These are phyloP conservation scores for Quercus ilex DNA, from an alignment of 306 rosid species.

Conservation along the genomic window DNA sequence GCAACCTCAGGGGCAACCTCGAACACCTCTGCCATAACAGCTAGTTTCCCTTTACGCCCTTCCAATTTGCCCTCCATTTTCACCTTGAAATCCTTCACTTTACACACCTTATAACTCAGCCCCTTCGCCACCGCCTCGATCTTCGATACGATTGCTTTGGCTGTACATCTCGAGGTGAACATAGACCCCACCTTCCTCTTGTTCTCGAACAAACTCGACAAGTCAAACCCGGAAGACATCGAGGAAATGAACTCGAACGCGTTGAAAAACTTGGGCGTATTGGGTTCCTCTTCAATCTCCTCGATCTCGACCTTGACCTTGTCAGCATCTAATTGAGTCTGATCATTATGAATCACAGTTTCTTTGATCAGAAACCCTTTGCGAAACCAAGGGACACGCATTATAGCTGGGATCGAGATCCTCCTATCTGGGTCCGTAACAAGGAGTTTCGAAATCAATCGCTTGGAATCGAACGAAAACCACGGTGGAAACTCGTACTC, in stretches of 20 bases:
- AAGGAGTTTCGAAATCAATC: constrained; percentile 51
- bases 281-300: background rate
- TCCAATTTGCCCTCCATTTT: constrained; percentile 44
- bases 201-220: constrained; percentile 65
- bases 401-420: constrained; percentile 55
- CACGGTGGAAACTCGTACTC: constrained; percentile 66
- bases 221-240: constrained; percentile 77
- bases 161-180: constrained; percentile 65
- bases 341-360: no score
- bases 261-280: constrained; percentile 62
- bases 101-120: constrained; percentile 40
- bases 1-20: constrained; percentile 75
- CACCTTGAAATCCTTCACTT: constrained; percentile 52
- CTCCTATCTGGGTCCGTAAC: constrained; percentile 56
- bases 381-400: constrained; percentile 59
- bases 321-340: background rate
- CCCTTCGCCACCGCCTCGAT: constrained; percentile 53
- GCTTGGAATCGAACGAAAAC: constrained; percentile 58
- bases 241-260: constrained; percentile 74
- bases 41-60: constrained; percentile 59
- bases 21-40: constrained; percentile 65
- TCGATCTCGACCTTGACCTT: background rate
- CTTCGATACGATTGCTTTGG: constrained; percentile 48
- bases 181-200: constrained; percentile 44
- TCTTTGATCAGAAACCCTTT: constrained; percentile 31